Base-by-base conservation (phyloP, 371 early-diverging fungal species). In the Mortierella sp. region DNA sequence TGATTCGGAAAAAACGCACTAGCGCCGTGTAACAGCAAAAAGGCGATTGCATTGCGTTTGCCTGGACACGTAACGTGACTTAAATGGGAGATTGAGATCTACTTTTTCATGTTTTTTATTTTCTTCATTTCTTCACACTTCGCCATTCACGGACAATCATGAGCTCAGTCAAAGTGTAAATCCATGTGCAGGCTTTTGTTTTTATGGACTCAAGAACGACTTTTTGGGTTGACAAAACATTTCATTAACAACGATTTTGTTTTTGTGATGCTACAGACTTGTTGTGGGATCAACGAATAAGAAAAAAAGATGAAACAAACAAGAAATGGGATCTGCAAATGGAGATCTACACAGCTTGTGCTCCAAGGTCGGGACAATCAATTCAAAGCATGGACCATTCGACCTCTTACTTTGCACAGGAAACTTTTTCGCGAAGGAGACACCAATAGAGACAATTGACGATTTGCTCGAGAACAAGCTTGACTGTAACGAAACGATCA, bases 371-470 rank as follows among this genome's bases (percentile, higher is more conserved):
- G 87, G 89, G 32, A 87, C 92, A 40, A 89, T 96, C 68, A 88
- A 96, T 83, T 77, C 86, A 28, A 96, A 96, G 78, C 88, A 93
- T 70, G 96, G 96, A 0, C 96, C 97, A 10, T 97, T 97, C 75
- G 94, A 94, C 58, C 77, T 94, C 22, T 84, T 94, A 43, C 85
- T 97, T 8, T 90, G 94, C 54, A 87, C 89, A 0, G 97, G 97
- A 52, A 93, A 96, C 86, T 92, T 97, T 60, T 95, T 96, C 83
- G 87, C 83, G 12, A 58, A 85, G 28, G 86, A 88, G 6, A 79
- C 75, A 0, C 73, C 85, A 20, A 86, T 81, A 28, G 83, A 83
- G 32, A 78, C 79, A n/a, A 81, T 91, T 43, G 79, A 87, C 9
- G 87, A 88, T 16, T 86, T 95, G 11, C 71, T 93, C 39, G 60